Base-by-base conservation (phyloP, 345 rosid genomes). In the Eucalyptus pauciflora region DNA sequence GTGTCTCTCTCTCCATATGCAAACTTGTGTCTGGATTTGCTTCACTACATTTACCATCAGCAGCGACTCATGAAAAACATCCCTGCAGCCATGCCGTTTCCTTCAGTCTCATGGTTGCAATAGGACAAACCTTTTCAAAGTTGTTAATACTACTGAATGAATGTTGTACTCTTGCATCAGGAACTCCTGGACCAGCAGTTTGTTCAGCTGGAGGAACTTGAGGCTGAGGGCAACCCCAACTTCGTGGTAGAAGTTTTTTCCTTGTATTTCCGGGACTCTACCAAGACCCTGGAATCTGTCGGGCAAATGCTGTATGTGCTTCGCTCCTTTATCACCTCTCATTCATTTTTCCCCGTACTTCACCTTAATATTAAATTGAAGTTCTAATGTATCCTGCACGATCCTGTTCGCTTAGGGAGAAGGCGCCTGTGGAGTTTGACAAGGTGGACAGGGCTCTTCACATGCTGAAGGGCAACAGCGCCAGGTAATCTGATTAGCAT, bases 161-260 rank as follows among this genome's bases (percentile, higher is more conserved):
- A 10, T 76, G 83, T 45, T 76, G 83, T 45, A 37, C 83, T 37
- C 43, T 76, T 76, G 48, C 46, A 88, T 76, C 64, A 93, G 95
- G 93, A 89, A 69, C 48, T 80, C 22, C 79, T 93, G 87, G 92
- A 92, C 45, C 18, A 81, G 13, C 62, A 88, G 56, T 92, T 89
- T 27, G 50, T 90, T 60, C 92, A 91, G 33, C 79, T 92, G 45
- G 95, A 93, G 89, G 41, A 90, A 22, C 91, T 92, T 2, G 91
- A 48, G 86, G 89, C 67, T 1, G 41, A 20, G 14, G 89, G 80
- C 18, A 85, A 76, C 43, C 94, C 94, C 50, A 25, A 50, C 52
- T 92, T 91, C 10, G 91, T 88, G 24, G 90, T 90, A 92, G 93
- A 92, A 67, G 88, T 92, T 56, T 13, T 90, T 6, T 64, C 51